A percentile compares a stretch with the other conserved stretches of the same genome.
Evolutionary conservation across 73 alveolate species (phyloP).

Genomic region (Diophrys sp.): DNA sequence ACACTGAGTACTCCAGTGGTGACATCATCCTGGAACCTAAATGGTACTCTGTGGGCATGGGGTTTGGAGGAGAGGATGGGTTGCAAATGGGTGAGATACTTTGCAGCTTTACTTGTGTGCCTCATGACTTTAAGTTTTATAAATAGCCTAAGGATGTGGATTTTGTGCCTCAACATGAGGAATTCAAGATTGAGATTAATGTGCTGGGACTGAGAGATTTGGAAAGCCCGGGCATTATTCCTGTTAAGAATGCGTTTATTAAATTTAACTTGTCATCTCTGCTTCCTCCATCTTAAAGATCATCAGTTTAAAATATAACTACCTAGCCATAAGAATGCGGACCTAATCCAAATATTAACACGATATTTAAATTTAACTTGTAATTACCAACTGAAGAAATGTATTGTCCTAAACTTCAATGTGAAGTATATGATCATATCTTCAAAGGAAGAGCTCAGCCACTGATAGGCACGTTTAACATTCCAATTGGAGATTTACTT

Average conservation of each 20-base stretch:
- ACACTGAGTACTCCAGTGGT: conserved; percentile 52
- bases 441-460: conserved; percentile 80
- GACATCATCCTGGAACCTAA: conserved; percentile 69
- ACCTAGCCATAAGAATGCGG: conserved; percentile 97
- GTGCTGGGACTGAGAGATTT: conserved; percentile 84
- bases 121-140: conserved; percentile 52
- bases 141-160: conserved; percentile 58
- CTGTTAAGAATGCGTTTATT: conserved; percentile 91
- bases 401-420: conserved; percentile 65
- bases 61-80: conserved; percentile 68
- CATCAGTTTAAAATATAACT: conserved; percentile 56
- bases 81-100: conserved; percentile 77
- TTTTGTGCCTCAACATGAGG: conserved; percentile 65
- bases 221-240: conserved; percentile 80
- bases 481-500: conserved; percentile 64
- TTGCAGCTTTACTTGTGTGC: conserved; percentile 64
- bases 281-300: conserved; percentile 52
- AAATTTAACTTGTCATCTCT: conserved; percentile 75
- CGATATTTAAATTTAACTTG: conserved; percentile 78
- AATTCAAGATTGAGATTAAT: conserved; percentile 74
- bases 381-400: conserved; percentile 81
- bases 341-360: conserved; percentile 90
- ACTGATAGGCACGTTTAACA: conserved; percentile 76
- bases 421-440: conserved; percentile 76
- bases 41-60: conserved; percentile 87